phyloP scores from a whole-genome alignment of 2,329 filamentous ascomycete genomes.

The Neobulgaria alba region DNA sequence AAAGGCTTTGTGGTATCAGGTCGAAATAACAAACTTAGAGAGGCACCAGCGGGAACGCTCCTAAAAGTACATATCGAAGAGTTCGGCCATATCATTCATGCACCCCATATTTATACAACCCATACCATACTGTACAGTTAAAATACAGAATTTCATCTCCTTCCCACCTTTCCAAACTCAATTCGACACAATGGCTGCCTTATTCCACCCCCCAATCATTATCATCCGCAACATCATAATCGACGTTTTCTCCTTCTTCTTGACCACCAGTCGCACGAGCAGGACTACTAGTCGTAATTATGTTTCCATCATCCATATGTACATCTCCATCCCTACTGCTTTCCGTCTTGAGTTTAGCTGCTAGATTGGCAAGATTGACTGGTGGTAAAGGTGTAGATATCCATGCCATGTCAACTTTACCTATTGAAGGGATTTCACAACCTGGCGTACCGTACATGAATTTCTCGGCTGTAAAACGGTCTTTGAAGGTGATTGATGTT shows the following conservation, averaged over 20 bases:
- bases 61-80: too few relatives aligned
- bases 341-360: slow-evolving; percentile 3
- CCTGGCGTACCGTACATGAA: slow-evolving; percentile 49
- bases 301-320: slow-evolving; percentile 26
- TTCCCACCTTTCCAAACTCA: neutral
- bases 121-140: too few relatives aligned
- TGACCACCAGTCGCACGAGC: slow-evolving; percentile 7
- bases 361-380: slow-evolving; percentile 10
- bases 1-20: too few relatives aligned
- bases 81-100: too few relatives aligned
- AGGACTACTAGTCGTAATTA: slow-evolving; percentile 17
- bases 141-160: too few relatives aligned
- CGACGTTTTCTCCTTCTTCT: slow-evolving; percentile 25
- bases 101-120: too few relatives aligned
- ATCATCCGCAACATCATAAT: slow-evolving; percentile 36
- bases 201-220: slow-evolving; percentile 27
- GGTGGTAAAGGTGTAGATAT: slow-evolving; percentile 28
- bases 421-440: slow-evolving; percentile 53
- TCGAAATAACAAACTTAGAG: too few relatives aligned
- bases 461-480: slow-evolving; percentile 63
- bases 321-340: slow-evolving; percentile 13
- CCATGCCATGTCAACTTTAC: slow-evolving; percentile 60
- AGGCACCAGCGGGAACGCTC: too few relatives aligned
- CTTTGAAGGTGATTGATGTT: slow-evolving; percentile 54
- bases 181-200: neutral